These are phyloP conservation scores for Erigeron philadelphicus DNA, from an alignment of 140 eudicot genomes.

Conservation along the genomic window DNA sequence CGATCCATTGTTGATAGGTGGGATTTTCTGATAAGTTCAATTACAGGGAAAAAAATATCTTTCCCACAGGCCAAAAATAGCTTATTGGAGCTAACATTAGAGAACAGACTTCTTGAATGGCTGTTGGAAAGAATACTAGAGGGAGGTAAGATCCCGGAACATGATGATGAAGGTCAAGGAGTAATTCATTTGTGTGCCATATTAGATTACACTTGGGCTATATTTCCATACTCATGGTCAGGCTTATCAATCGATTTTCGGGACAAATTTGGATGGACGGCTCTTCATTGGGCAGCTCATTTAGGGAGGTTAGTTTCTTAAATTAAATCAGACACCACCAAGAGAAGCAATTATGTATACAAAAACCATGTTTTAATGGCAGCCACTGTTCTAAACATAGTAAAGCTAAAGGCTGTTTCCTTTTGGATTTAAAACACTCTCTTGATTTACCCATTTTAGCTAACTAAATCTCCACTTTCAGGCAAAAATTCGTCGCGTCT, in stretches of 20 bases:
- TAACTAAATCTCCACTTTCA: slow-evolving; percentile 30
- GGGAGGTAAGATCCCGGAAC: slow-evolving; percentile 48
- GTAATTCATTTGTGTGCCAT: slow-evolving; percentile 88
- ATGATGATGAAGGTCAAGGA: slow-evolving; percentile 88
- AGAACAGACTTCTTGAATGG: slow-evolving; percentile 76
- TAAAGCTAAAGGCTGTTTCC: no score
- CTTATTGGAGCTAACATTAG: slow-evolving; percentile 66
- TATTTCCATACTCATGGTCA: slow-evolving; percentile 69
- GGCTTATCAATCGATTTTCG: slow-evolving; percentile 87
- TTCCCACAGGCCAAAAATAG: slow-evolving; percentile 51
- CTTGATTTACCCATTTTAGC: background rate
- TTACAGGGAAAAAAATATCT: slow-evolving; percentile 41
- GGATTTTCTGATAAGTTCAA: slow-evolving; percentile 44
- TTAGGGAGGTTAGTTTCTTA: slow-evolving; percentile 63
- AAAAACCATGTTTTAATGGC: no score
- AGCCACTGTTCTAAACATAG: no score
- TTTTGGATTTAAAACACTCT: background rate
- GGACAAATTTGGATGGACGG: slow-evolving; percentile 94
- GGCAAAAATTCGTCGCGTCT: slow-evolving; percentile 76
- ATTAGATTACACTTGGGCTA: slow-evolving; percentile 84
- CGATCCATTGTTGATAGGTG: slow-evolving; percentile 55
- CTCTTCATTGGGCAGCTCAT: slow-evolving; percentile 99
- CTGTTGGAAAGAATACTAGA: slow-evolving; percentile 66
- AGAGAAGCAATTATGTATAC: no score
- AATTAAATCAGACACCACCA: no score